Base-by-base conservation (phyloP, 257 asterid species). In the Solanum tacnaense region DNA sequence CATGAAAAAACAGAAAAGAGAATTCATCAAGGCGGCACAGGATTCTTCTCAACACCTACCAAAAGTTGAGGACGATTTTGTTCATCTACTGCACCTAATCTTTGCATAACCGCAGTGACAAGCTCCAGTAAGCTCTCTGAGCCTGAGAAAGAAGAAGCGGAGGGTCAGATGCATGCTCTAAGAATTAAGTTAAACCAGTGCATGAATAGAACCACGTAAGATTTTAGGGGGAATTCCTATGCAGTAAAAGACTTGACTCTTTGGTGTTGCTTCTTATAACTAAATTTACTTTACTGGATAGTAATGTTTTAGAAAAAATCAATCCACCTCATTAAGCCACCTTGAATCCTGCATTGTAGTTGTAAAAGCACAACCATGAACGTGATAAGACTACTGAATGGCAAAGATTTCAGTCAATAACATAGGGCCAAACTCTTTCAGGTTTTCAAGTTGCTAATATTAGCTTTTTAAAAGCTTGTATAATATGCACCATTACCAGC, bases 71-170 rank as follows among this genome's bases (percentile, higher is more conserved):
- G 96, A 70, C 44, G 90, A 38, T 38, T 87, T 78, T 92, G 93
- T 74, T 86, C 91, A 84, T 89, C 89, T 75, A 92, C 72, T 31
- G 79, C 87, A 65, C 98, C 98, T 86, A 93, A 89, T 86, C 99
- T 95, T 90, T 92, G 94, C 91, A 91, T 81, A 84, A 97, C 95
- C 70, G 95, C 94, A 89, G 96, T 91, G 87, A 94, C 92, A 86
- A 97, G 98, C 93, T 96, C 99, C 74, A 84, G 92, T 87, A 97
- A 90, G 89, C 68, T 95, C 86, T 95, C 98, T 5, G 94, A 68
- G 90, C 98, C 99, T 97, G 94, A 85, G 86, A 67, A 23, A 79
- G 87, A 41, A 25, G 5, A 27, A 44, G 85, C 29, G 3, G 41
- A 46, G 41, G 18, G 39, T 81, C 27, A 81, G 10, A 29, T 27